Base-by-base conservation (phyloP, 306 rosid species). In the Luffa aegyptiaca region DNA sequence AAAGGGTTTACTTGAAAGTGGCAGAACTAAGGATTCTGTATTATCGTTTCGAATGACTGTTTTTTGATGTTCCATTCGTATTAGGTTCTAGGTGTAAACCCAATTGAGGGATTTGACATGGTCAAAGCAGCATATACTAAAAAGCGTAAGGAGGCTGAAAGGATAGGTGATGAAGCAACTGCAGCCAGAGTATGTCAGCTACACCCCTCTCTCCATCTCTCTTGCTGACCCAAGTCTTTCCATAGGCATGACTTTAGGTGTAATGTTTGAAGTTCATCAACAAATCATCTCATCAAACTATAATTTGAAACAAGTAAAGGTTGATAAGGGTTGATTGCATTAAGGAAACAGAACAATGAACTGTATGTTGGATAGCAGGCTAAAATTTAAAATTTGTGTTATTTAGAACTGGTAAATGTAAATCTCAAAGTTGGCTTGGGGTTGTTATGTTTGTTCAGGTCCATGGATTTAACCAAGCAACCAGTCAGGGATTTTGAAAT, bases 51-150 rank as follows among this genome's bases (percentile, higher is more conserved):
- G 44, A 80, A 53, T 68, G 56, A 55, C 75, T 70, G 35, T 11
- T 48, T 81, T 31, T 14, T 26, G 12, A 61, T 81, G 76, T 61
- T 76, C 48, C 53, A 14, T 59, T 80, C 64, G 33, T 41, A 52
- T 56, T 80, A 95, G 99, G 93, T 91, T 81, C 87, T 95, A 31
- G 97, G 99, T 78, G 99, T 91, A 69, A 93, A 87, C 82, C 94
- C 97, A 33, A 83, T 93, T 46, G 97, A 87, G 83, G 89, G 92
- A 31, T 95, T 93, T 73, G 97, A 95, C 77, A 72, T 16, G 74
- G 83, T 95, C 84, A 95, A 93, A 87, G 87, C 89, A 77, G 82
- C 90, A 2, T 95, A 95, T 87, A 72, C 86, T 0, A 90, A 83
- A 74, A 93, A 84, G 61, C 88, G 78, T 70, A 94, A 88, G 88